Conservation (phyloP, 2,329 filamentous ascomycete species). For the Arthroderma sp. region DNA sequence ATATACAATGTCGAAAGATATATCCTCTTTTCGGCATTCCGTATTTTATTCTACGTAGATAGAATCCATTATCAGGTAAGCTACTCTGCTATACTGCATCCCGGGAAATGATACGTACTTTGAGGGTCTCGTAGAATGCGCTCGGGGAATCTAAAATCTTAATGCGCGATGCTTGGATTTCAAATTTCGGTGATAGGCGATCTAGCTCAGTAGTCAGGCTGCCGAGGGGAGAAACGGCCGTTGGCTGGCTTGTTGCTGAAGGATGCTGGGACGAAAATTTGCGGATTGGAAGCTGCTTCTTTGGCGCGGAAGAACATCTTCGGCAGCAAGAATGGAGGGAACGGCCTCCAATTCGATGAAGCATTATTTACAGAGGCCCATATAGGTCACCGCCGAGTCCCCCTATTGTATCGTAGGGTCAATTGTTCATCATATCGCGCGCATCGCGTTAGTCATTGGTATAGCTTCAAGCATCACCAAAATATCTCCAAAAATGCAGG, state of each 20-base stretch:
- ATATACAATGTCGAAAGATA: constrained; percentile 97
- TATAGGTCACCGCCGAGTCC: too few relatives aligned
- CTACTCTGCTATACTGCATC: background rate
- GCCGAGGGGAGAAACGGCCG: constrained; percentile 38
- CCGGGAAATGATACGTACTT: constrained; percentile 40
- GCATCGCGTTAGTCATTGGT: too few relatives aligned
- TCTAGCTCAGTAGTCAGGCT: constrained; percentile 64
- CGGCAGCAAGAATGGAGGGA: constrained; percentile 23
- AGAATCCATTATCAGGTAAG: constrained; percentile 10
- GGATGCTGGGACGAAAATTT: constrained; percentile 25
- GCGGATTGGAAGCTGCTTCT: constrained; percentile 21
- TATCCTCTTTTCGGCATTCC: constrained; percentile 60
- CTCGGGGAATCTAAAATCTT: constrained; percentile 63
- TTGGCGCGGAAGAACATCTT: constrained; percentile 14
- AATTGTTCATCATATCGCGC: too few relatives aligned
- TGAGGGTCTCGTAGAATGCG: constrained; percentile 86
- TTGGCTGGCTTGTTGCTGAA: constrained; percentile 14
- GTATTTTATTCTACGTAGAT: constrained; percentile 57
- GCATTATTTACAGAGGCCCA: constrained; percentile 17
- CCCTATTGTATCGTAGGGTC: too few relatives aligned
- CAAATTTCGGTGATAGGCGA: constrained; percentile 78
- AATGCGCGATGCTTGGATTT: constrained; percentile 68
- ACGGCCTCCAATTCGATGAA: constrained; percentile 28
- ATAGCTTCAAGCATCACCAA: too few relatives aligned
- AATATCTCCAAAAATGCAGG: background rate